A percentile compares a stretch with the other conserved stretches of the same genome.
Conservation (phyloP, 257 asterid genomes). For the Lycium ferocissimum region DNA sequence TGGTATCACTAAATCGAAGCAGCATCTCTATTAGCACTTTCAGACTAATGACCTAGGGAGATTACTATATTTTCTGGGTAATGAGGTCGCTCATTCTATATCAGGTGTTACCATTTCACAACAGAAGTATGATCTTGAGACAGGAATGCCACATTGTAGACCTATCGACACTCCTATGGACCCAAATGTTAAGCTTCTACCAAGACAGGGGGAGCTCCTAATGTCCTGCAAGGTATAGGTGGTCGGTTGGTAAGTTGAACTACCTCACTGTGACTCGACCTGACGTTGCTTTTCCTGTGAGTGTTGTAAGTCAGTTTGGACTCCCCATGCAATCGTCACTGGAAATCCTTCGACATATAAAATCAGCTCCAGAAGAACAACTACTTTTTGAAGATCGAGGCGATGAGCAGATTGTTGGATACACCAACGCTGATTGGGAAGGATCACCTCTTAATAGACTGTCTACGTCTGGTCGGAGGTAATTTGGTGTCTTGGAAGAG, state of each 20-base stretch:
- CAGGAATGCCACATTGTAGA: neutral
- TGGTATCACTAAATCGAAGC: neutral
- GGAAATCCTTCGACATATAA: neutral
- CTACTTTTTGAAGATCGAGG: neutral
- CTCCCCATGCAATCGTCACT: neutral
- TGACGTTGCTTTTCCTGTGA: neutral
- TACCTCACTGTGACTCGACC: neutral
- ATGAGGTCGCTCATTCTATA: neutral
- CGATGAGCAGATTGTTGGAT: neutral
- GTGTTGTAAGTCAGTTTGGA: neutral
- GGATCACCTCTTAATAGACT: neutral
- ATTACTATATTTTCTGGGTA: neutral
- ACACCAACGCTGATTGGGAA: neutral
- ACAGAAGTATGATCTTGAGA: neutral
- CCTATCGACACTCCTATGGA: constrained; percentile 7
- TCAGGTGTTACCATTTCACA: neutral
- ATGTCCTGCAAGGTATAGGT: neutral
- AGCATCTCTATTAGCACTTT: neutral
- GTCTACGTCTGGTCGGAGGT: neutral
- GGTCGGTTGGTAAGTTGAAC: neutral
- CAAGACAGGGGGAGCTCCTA: neutral
- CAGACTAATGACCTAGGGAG: neutral
- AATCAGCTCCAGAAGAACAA: neutral
- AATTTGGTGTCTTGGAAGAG: neutral
- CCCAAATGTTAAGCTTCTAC: neutral